Evolutionary conservation across 2,329 filamentous ascomycete genomes (phyloP).

Genomic region (Kalmusia sp.): DNA sequence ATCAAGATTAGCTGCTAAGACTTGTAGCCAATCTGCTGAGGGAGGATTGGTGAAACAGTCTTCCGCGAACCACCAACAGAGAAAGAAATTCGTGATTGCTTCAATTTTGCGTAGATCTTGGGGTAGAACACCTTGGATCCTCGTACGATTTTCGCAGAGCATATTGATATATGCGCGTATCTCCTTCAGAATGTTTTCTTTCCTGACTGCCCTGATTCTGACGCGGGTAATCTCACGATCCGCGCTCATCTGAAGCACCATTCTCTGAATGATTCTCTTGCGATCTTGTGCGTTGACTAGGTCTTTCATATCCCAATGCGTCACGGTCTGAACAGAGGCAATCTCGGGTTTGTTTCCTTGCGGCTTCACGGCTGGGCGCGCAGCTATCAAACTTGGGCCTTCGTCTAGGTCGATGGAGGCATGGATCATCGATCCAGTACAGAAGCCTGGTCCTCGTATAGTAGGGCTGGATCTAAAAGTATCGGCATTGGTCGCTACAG

Average conservation of each 20-base stretch:
- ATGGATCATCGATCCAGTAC: too few relatives aligned
- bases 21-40: constrained; percentile 17
- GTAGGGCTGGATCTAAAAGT: too few relatives aligned
- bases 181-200: constrained; percentile 28
- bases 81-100: constrained; percentile 36
- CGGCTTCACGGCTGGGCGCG: background rate
- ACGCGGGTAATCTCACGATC: constrained; percentile 30
- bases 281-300: constrained; percentile 51
- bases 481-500: too few relatives aligned
- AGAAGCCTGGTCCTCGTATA: too few relatives aligned
- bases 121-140: constrained; percentile 33
- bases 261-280: constrained; percentile 53
- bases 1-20: constrained; percentile 23
- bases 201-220: constrained; percentile 27
- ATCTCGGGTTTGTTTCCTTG: constrained; percentile 28
- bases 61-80: constrained; percentile 44
- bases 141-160: constrained; percentile 22
- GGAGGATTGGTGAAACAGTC: constrained; percentile 24
- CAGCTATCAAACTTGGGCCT: background rate
- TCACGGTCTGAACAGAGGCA: constrained; percentile 33
- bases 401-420: background rate
- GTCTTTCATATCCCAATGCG: constrained; percentile 42
- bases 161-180: constrained; percentile 32
- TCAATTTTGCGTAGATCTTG: constrained; percentile 34
- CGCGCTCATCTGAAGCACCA: constrained; percentile 41